Evolutionary conservation across 768 basidiomycete species (phyloP), one percentile per base, ranked within the genome.

Genomic region (Cyathus striatus): DNA sequence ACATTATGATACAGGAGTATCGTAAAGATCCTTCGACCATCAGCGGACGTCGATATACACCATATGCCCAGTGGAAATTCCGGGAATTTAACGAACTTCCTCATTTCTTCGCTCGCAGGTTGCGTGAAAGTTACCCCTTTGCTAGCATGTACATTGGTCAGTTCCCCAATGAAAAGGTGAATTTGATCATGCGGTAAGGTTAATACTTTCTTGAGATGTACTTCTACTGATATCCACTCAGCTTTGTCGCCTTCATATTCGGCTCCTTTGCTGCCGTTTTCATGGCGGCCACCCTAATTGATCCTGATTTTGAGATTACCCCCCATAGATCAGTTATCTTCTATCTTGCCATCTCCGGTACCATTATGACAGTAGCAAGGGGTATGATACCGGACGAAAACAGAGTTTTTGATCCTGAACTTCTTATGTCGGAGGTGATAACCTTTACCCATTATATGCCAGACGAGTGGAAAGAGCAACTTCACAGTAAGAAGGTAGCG

Each of bases 61-160:
- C 84, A 0, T 94, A 87, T 47, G 94, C 94, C 3, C 84, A 90
- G 47, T 99, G 96, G 96, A 98, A 97, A 59, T 98, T 98, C 58
- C 78, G 96, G 43, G 96, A 99, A 60, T 99, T 97, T 72, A 99
- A 99, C 59, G 96, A 99, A 56, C 70, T 99, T 6, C 88, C 92
- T 0, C 96, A 99, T 64, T 69, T 94, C 25, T 99, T 98, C 61
- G 73, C 80, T 25, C 74, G 90, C 37, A 74, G 96, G 40, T 69
- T 98, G 37, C 83, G 92, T 49, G 83, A 90, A 56, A 92, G 90
- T 43, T 91, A 94, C 52, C 91, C 90, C 0, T 67, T 83, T 7
- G 89, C 96, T 9, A 92, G 85, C 60, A 86, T 92, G 73, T 99
- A 98, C 59, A 92, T 97, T 48, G 90, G 91, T 18, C 96, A 98